phyloP scores from a whole-genome alignment of 345 rosid genomes.

The Citropsis articulata region DNA sequence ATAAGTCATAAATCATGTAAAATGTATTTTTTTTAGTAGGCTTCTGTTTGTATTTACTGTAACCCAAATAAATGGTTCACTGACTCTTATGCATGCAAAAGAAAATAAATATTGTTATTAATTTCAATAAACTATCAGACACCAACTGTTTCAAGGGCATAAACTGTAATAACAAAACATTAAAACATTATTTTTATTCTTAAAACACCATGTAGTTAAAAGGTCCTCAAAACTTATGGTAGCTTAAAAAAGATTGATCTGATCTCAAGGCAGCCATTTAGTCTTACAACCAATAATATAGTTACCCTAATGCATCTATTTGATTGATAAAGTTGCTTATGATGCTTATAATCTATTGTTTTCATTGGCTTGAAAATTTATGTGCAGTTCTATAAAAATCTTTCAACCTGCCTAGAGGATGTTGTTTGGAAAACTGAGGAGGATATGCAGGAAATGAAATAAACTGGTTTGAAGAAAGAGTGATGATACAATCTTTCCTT shows the following conservation, averaged over 20 bases:
- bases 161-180: not conserved
- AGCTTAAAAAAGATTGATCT: no score
- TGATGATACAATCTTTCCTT: not conserved
- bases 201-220: no score
- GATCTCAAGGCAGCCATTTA: not conserved
- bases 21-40: not conserved
- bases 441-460: constrained; percentile 53
- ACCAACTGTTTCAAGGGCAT: not conserved
- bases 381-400: constrained; percentile 86
- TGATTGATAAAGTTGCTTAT: not conserved
- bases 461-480: constrained; percentile 20
- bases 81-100: not conserved
- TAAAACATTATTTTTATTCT: no score
- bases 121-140: not conserved
- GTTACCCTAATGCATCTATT: not conserved
- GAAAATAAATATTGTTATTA: not conserved
- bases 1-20: not conserved
- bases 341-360: not conserved
- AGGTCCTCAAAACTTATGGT: no score
- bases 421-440: constrained; percentile 97
- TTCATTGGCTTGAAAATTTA: not conserved
- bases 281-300: not conserved
- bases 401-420: constrained; percentile 69
- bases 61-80: not conserved
- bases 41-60: not conserved